phyloP scores from a whole-genome alignment of 2,329 filamentous ascomycete species.

The Fusarium anguioides region DNA sequence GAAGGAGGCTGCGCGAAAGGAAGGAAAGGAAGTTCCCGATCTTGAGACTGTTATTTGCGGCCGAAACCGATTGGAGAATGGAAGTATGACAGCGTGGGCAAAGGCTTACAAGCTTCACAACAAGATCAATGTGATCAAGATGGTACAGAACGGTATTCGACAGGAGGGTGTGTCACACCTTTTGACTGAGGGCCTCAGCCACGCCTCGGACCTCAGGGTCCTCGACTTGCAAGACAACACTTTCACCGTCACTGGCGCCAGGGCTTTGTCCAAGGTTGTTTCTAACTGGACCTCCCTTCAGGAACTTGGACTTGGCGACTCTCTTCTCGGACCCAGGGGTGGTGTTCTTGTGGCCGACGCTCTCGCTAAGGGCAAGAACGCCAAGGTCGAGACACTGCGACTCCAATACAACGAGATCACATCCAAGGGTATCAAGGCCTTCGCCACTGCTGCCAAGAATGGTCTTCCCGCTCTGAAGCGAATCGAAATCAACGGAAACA shows the following conservation, averaged over 20 bases:
- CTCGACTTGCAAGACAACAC: conserved; percentile 98
- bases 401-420: conserved; percentile 97
- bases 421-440: conserved; percentile 74
- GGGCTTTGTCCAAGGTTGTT: conserved; percentile 79
- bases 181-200: conserved; percentile 79
- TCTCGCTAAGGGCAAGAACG: conserved; percentile 79
- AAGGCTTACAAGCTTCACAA: conserved; percentile 85
- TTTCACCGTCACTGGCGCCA: conserved; percentile 84
- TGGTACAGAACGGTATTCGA: conserved; percentile 98
- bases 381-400: conserved; percentile 81
- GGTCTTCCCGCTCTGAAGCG: conserved; percentile 81
- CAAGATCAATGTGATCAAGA: conserved; percentile 86
- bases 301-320: conserved; percentile 92
- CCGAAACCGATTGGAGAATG: conserved; percentile 94
- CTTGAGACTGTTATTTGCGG: conserved; percentile 98
- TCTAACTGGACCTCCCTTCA: conserved; percentile 78
- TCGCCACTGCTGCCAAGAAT: conserved; percentile 75
- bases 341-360: conserved; percentile 78
- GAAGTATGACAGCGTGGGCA: conserved; percentile 96
- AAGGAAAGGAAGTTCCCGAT: conserved; percentile 77
- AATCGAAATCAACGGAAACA: conserved; percentile 96
- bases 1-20: conserved; percentile 81
- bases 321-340: conserved; percentile 82
- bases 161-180: conserved; percentile 90
- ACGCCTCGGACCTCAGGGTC: conserved; percentile 75